These are phyloP conservation scores for Ilex aquifolium DNA, from an alignment of 257 asterid species.

Conservation along the genomic window DNA sequence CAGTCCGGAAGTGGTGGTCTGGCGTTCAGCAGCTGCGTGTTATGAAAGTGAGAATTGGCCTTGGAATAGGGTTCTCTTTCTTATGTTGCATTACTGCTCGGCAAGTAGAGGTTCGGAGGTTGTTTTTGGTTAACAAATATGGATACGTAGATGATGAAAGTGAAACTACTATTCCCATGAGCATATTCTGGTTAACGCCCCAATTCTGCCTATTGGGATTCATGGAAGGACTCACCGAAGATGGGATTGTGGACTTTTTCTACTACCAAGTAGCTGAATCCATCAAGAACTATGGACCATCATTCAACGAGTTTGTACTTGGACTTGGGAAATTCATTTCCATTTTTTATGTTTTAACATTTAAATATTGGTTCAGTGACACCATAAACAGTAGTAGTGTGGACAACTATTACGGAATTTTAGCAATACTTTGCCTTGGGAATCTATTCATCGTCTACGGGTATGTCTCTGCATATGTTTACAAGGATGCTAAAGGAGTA, in stretches of 20 bases:
- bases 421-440: neutral
- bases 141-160: no score
- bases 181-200: conserved; percentile 6
- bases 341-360: neutral
- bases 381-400: neutral
- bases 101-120: conserved; percentile 1
- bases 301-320: no score
- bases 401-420: conserved; percentile 7
- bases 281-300: no score
- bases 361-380: neutral
- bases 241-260: conserved; percentile 13
- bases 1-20: no score
- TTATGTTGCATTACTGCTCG: conserved; percentile 14
- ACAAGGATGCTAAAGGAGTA: no score
- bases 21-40: no score
- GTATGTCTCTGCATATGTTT: no score
- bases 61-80: conserved; percentile 16
- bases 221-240: conserved; percentile 10
- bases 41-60: neutral
- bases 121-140: neutral
- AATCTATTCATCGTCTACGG: no score
- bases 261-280: neutral
- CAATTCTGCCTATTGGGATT: conserved; percentile 14
- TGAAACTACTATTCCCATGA: neutral
- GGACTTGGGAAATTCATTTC: conserved; percentile 8